phyloP scores from a whole-genome alignment of 495 filamentous ascomycete genomes.

The Podospora anserina region DNA sequence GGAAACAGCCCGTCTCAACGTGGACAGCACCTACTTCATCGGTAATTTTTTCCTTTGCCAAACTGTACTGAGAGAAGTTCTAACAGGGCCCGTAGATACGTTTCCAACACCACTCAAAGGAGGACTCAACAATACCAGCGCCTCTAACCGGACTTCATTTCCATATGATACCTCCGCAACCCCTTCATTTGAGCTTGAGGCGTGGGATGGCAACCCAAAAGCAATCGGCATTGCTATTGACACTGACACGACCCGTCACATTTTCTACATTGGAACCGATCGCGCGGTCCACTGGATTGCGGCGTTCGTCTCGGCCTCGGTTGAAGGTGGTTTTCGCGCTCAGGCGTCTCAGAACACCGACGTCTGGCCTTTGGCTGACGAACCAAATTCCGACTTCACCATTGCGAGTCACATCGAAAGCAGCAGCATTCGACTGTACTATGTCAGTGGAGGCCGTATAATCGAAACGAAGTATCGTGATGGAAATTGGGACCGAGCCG shows the following conservation, averaged over 20 bases:
- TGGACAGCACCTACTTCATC: slow-evolving; percentile 26
- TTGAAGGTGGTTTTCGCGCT: slow-evolving; percentile 13
- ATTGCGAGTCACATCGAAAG: slow-evolving; percentile 23
- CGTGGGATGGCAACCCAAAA: slow-evolving; percentile 26
- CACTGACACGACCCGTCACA: slow-evolving; percentile 22
- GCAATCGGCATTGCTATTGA: slow-evolving; percentile 27
- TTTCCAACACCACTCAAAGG: slow-evolving; percentile 23
- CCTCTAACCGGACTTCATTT: slow-evolving; percentile 18
- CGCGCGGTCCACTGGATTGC: slow-evolving; percentile 18
- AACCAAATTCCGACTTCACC: slow-evolving; percentile 19
- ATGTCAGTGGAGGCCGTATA: slow-evolving; percentile 22
- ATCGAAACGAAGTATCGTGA: slow-evolving; percentile 22
- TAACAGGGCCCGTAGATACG: slow-evolving; percentile 18
- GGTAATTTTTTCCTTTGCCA: slow-evolving; percentile 17
- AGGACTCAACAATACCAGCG: slow-evolving; percentile 23
- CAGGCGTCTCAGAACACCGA: slow-evolving; percentile 9
- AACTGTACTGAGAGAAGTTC: background rate
- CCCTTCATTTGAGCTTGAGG: slow-evolving; percentile 16
- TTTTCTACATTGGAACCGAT: slow-evolving; percentile 34
- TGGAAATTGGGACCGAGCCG: slow-evolving; percentile 10
- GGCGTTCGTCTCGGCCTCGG: slow-evolving; percentile 18
- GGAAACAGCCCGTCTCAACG: slow-evolving; percentile 23
- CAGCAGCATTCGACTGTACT: slow-evolving; percentile 26
- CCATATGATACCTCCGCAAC: slow-evolving; percentile 13
- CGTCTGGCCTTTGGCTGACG: slow-evolving; percentile 26